Percentiles rank a stretch among this genome's conserved stretches.
Evolutionary conservation across 192 early-diverging fungal species (phyloP).

Genomic region (Pecoramyces ruminantium): DNA sequence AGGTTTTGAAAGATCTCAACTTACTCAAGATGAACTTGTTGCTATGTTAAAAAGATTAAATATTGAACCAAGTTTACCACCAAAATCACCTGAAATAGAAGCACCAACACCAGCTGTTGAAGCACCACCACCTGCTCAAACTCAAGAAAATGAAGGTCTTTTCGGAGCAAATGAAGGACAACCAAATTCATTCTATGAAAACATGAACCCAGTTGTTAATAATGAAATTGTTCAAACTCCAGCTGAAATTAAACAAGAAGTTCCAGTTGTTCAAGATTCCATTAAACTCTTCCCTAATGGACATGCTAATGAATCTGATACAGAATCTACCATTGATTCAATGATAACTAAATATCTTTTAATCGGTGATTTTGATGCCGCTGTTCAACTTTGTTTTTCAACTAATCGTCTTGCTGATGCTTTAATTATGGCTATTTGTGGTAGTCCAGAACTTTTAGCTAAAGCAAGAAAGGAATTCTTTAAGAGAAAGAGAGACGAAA

Average conservation of each 20-base stretch:
- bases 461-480: slow-evolving; percentile 74
- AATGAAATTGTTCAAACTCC: not conserved
- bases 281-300: slow-evolving; percentile 25
- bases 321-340: slow-evolving; percentile 27
- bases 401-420: slow-evolving; percentile 72
- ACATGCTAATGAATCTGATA: slow-evolving; percentile 37
- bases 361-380: slow-evolving; percentile 82
- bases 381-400: slow-evolving; percentile 71
- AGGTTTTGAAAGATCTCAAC: slow-evolving; percentile 63
- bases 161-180: not conserved
- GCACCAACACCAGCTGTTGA: not conserved
- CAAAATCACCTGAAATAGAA: slow-evolving; percentile 8
- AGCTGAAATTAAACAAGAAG: slow-evolving; percentile 1
- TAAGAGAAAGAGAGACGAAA: slow-evolving; percentile 40
- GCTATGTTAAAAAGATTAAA: slow-evolving; percentile 23
- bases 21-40: slow-evolving; percentile 42
- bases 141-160: not conserved
- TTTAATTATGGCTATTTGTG: slow-evolving; percentile 72
- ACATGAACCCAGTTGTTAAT: not conserved
- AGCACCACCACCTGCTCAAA: not conserved
- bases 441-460: slow-evolving; percentile 53
- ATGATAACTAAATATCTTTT: slow-evolving; percentile 72
- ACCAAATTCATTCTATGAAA: not conserved
- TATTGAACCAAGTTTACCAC: slow-evolving; percentile 1
- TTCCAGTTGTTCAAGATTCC: slow-evolving; percentile 3